phyloP scores from a whole-genome alignment of 1,284 basidiomycete genomes.

The Meira miltonrushii region DNA sequence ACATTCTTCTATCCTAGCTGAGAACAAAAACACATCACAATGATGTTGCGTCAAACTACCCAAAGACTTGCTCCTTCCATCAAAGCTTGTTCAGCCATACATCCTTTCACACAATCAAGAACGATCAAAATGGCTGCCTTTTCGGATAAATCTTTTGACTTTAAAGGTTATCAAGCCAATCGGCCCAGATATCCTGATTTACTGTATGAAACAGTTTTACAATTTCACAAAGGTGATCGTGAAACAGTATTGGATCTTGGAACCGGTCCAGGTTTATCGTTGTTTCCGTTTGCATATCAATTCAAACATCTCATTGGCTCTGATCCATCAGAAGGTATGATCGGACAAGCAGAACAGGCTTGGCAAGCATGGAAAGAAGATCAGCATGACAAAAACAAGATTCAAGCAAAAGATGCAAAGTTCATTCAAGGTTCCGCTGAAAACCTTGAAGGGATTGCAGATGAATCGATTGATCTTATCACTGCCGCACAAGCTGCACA shows the following conservation, averaged over 20 bases:
- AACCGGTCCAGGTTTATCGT: slow-evolving; percentile 11
- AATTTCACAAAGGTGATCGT: slow-evolving; percentile 8
- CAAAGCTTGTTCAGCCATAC: no score
- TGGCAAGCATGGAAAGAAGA: slow-evolving; percentile 8
- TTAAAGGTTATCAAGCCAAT: slow-evolving; percentile 12
- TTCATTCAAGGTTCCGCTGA: slow-evolving; percentile 6
- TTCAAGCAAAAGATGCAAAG: background rate
- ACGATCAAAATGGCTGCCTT: slow-evolving; percentile 11
- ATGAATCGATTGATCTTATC: slow-evolving; percentile 11
- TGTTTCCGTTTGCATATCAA: slow-evolving; percentile 9
- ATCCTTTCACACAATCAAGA: no score
- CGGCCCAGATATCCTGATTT: slow-evolving; percentile 6
- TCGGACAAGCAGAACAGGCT: slow-evolving; percentile 5
- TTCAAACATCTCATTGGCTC: slow-evolving; percentile 8
- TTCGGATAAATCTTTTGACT: slow-evolving; percentile 11
- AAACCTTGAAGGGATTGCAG: background rate
- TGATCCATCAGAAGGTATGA: slow-evolving; percentile 14
- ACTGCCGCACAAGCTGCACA: slow-evolving; percentile 16
- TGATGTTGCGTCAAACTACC: no score
- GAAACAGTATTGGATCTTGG: slow-evolving; percentile 14
- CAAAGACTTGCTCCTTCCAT: no score
- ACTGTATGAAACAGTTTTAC: slow-evolving; percentile 6
- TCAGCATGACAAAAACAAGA: background rate
- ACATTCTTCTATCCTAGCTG: no score
- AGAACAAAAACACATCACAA: no score